Conservation (phyloP, 2,329 filamentous ascomycete genomes). For the Sporothrix globosa region DNA sequence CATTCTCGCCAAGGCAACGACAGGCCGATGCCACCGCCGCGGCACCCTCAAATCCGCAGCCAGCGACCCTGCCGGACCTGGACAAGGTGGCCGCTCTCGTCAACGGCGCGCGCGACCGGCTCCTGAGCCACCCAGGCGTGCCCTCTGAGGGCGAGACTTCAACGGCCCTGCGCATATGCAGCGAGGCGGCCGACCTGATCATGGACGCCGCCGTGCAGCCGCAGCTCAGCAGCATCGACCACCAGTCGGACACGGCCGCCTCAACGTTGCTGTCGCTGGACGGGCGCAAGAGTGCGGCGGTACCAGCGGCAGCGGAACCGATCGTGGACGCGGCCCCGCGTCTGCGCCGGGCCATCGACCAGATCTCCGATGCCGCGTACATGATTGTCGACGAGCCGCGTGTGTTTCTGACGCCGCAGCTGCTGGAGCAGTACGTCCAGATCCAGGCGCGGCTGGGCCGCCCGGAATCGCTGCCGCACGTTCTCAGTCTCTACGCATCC, state of each 20-base stretch:
- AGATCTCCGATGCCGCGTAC: constrained; percentile 65
- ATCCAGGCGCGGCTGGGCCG: constrained; percentile 73
- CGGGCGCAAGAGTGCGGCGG: neutral
- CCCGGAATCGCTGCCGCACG: constrained; percentile 75
- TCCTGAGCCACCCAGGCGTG: constrained; percentile 51
- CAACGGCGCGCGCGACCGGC: constrained; percentile 49
- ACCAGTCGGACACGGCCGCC: constrained; percentile 51
- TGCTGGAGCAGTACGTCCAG: constrained; percentile 74
- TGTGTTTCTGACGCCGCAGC: constrained; percentile 75
- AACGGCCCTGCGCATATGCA: constrained; percentile 51
- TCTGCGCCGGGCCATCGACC: constrained; percentile 52
- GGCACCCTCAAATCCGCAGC: constrained; percentile 14
- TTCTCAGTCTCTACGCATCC: constrained; percentile 79
- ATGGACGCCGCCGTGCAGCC: constrained; percentile 47
- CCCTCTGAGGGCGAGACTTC: constrained; percentile 51
- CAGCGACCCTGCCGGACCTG: constrained; percentile 43
- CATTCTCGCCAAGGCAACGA: constrained; percentile 7
- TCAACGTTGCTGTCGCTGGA: constrained; percentile 58
- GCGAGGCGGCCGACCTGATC: constrained; percentile 48
- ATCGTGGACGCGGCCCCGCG: constrained; percentile 22
- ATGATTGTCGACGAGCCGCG: constrained; percentile 71
- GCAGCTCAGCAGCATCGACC: constrained; percentile 47
- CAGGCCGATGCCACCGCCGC: neutral
- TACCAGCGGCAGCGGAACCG: neutral
- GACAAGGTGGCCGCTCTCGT: constrained; percentile 49